Evolutionary conservation across 805 yeast genomes (phyloP).

Genomic region (Yamadazyma tumulicola): DNA sequence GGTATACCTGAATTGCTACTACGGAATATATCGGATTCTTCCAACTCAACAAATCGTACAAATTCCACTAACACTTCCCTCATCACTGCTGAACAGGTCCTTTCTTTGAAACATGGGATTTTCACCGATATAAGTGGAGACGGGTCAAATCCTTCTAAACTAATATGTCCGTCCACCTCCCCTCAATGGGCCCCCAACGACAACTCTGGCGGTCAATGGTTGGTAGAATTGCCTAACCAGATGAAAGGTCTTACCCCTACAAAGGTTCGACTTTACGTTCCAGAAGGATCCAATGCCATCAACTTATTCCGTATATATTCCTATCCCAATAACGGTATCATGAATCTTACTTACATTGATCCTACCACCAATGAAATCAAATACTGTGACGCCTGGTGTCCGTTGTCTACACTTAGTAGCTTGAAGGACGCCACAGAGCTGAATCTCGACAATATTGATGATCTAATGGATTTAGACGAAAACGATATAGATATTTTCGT

Average conservation of each 20-base stretch:
- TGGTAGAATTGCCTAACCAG: constrained; percentile 53
- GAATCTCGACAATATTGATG: constrained; percentile 21
- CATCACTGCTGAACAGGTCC: constrained; percentile 53
- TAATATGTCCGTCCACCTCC: constrained; percentile 56
- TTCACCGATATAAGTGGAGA: constrained; percentile 47
- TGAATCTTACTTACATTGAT: constrained; percentile 86
- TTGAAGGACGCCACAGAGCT: constrained; percentile 26
- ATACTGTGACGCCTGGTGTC: constrained; percentile 88
- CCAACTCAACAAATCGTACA: constrained; percentile 19
- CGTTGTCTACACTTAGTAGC: constrained; percentile 46
- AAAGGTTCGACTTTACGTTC: constrained; percentile 68
- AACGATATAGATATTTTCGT: constrained; percentile 24
- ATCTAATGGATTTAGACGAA: constrained; percentile 22
- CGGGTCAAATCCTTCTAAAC: constrained; percentile 22
- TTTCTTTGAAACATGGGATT: constrained; percentile 55
- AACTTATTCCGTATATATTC: constrained; percentile 70
- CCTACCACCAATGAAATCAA: constrained; percentile 56
- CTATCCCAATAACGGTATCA: constrained; percentile 78
- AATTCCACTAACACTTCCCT: constrained; percentile 38
- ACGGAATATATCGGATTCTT: constrained; percentile 30
- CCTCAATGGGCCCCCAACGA: constrained; percentile 53
- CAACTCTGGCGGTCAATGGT: constrained; percentile 60
- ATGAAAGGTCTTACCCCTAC: constrained; percentile 56
- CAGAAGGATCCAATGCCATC: constrained; percentile 49
- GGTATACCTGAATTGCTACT: constrained; percentile 46